These are phyloP conservation scores for Phytophthora uliginosa DNA, from an alignment of 352 stramenopile species.

Conservation along the genomic window DNA sequence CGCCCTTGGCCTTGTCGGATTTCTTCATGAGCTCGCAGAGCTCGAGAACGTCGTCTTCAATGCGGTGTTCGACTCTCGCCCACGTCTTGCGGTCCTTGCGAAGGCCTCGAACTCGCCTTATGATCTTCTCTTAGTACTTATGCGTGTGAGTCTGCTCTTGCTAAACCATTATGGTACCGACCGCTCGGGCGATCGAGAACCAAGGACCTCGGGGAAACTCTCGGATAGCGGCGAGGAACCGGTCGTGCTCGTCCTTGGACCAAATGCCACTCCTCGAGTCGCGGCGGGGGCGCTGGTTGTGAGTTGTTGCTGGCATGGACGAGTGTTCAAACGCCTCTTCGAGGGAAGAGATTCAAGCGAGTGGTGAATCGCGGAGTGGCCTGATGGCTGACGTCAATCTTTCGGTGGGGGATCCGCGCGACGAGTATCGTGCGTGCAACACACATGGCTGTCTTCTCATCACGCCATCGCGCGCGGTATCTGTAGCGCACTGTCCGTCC, in stretches of 20 bases:
- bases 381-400: background rate
- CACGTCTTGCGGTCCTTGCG: background rate
- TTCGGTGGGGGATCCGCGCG: background rate
- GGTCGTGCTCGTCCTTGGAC: slow-evolving; percentile 70
- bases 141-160: slow-evolving; percentile 77
- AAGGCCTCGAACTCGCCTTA: slow-evolving; percentile 53
- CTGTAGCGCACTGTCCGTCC: background rate
- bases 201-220: slow-evolving; percentile 58
- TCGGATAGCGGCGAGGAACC: slow-evolving; percentile 60
- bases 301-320: background rate
- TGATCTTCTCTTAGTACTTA: slow-evolving; percentile 84
- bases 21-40: background rate
- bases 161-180: slow-evolving; percentile 60
- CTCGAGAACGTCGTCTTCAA: background rate
- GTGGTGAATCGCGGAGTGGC: background rate
- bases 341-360: background rate
- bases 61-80: background rate
- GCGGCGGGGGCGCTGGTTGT: background rate
- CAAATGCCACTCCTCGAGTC: slow-evolving; percentile 42
- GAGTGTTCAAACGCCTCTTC: too few relatives aligned
- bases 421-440: background rate
- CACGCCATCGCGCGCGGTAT: background rate
- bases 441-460: background rate
- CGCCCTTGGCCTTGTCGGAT: background rate
- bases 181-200: slow-evolving; percentile 43